phyloP scores from a whole-genome alignment of 495 filamentous ascomycete species.

The Penicillium tannophilum region DNA sequence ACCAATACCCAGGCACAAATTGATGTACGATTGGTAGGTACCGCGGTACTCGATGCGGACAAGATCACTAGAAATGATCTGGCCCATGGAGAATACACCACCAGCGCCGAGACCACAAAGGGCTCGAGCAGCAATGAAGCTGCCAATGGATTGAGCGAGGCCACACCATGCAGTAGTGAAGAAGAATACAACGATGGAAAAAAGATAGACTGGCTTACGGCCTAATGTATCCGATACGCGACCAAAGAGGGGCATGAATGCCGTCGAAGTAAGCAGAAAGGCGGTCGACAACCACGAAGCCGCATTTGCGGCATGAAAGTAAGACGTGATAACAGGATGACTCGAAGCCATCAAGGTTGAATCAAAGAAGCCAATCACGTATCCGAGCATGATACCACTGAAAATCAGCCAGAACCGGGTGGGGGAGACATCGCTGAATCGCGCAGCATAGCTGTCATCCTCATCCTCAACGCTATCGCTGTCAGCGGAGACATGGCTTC shows the following conservation, averaged over 20 bases:
- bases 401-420: conserved; percentile 57
- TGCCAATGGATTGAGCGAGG: conserved; percentile 66
- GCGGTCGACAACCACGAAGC: conserved; percentile 83
- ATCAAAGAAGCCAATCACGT: conserved; percentile 66
- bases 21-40: conserved; percentile 75
- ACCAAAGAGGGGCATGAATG: conserved; percentile 73
- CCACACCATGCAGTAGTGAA: conserved; percentile 73
- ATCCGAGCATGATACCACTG: conserved; percentile 47
- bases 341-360: conserved; percentile 78
- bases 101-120: conserved; percentile 76
- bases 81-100: conserved; percentile 70
- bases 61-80: conserved; percentile 73
- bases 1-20: conserved; percentile 65
- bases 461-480: conserved; percentile 13
- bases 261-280: conserved; percentile 75
- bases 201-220: conserved; percentile 68
- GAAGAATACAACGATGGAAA: conserved; percentile 63
- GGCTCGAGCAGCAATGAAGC: conserved; percentile 72
- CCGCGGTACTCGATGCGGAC: conserved; percentile 76
- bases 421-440: conserved; percentile 50
- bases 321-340: conserved; percentile 79
- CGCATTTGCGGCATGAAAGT: conserved; percentile 72
- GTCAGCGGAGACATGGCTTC: conserved; percentile 15
- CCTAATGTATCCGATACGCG: conserved; percentile 73
- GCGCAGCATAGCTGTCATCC: conserved; percentile 30